Conservation (phyloP, 805 yeast species). For the Yamadazyma tumulicola region DNA sequence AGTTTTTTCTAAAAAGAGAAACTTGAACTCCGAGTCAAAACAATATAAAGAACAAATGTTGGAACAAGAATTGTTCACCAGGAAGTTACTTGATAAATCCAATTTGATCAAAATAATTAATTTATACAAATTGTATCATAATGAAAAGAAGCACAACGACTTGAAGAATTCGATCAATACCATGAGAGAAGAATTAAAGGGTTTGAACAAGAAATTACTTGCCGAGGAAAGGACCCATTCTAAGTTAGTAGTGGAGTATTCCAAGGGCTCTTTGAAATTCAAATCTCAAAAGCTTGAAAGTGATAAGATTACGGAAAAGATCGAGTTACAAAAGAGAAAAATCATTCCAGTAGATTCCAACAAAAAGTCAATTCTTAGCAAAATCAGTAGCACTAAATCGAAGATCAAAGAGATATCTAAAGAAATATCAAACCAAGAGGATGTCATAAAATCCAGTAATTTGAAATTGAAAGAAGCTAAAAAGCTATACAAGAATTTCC, state of each 20-base stretch:
- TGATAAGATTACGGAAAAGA: constrained; percentile 28
- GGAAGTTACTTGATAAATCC: constrained; percentile 47
- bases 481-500: constrained; percentile 27
- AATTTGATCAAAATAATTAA: constrained; percentile 47
- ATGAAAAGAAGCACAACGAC: constrained; percentile 41
- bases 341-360: constrained; percentile 64
- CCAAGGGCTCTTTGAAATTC: constrained; percentile 44
- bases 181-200: constrained; percentile 36
- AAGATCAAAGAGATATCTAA: constrained; percentile 47
- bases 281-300: constrained; percentile 39
- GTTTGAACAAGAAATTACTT: constrained; percentile 25
- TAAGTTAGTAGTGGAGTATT: constrained; percentile 34
- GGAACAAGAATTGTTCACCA: constrained; percentile 67
- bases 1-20: constrained; percentile 65
- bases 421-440: constrained; percentile 53
- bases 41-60: constrained; percentile 73
- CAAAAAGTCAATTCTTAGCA: constrained; percentile 44
- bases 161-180: constrained; percentile 28
- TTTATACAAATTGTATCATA: constrained; percentile 64
- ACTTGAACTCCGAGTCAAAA: constrained; percentile 67
- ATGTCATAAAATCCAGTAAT: constrained; percentile 37
- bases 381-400: constrained; percentile 42
- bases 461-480: constrained; percentile 47
- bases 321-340: constrained; percentile 45
- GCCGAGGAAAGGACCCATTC: constrained; percentile 25